Conservation (phyloP, 2,329 filamentous ascomycete genomes). For the Penicillium sp. region DNA sequence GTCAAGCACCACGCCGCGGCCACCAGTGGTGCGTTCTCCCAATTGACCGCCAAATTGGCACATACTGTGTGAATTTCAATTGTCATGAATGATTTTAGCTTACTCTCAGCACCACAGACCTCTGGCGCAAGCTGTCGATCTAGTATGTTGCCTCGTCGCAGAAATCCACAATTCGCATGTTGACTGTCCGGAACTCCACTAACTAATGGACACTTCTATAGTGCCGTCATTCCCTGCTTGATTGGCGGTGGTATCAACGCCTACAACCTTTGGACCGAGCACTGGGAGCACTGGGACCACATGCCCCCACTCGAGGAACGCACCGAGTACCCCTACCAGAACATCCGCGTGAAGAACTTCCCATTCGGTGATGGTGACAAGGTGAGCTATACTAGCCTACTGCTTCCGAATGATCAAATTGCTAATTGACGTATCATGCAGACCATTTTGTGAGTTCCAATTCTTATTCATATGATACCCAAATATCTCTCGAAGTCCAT, state of each 20-base stretch:
- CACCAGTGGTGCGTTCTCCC: constrained; percentile 65
- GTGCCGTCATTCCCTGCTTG: constrained; percentile 68
- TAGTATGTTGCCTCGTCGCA: constrained; percentile 60
- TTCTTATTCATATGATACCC: neutral
- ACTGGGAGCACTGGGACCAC: constrained; percentile 94
- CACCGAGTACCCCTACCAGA: constrained; percentile 92
- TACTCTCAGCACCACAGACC: constrained; percentile 52
- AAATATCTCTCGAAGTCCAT: neutral
- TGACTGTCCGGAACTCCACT: neutral
- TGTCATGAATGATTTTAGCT: constrained; percentile 12
- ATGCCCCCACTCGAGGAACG: constrained; percentile 83
- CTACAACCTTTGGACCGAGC: constrained; percentile 85
- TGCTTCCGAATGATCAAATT: neutral
- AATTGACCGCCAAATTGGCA: constrained; percentile 5
- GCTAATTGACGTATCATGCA: constrained; percentile 26
- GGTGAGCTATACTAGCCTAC: constrained; percentile 47
- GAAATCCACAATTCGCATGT: neutral
- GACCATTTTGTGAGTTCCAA: constrained; percentile 59
- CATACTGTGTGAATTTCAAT: neutral
- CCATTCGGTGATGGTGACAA: constrained; percentile 95
- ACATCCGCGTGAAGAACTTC: constrained; percentile 94
- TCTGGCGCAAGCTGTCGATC: constrained; percentile 93
- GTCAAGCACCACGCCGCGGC: constrained; percentile 84
- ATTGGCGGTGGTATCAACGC: constrained; percentile 71
- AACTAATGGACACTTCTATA: constrained; percentile 36